phyloP scores from a whole-genome alignment of 1,284 basidiomycete species.

The Retiboletus flavoniger region DNA sequence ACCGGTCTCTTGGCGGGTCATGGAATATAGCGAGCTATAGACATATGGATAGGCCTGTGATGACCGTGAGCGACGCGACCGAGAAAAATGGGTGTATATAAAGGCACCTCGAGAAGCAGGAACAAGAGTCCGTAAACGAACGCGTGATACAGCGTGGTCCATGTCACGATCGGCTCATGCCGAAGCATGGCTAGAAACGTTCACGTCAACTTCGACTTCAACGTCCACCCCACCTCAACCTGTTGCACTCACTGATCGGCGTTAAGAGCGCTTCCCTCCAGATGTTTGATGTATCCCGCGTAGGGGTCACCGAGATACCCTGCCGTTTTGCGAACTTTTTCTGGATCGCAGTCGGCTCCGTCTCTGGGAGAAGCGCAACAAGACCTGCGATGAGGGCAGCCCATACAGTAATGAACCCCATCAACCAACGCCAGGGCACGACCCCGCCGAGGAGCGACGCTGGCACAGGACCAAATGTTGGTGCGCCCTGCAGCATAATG shows the following conservation, averaged over 20 bases:
- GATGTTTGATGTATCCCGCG: conserved; percentile 5
- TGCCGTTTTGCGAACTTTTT: conserved; percentile 16
- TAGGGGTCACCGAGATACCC: neutral
- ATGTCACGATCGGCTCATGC: conserved; percentile 27
- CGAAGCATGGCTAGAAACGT: conserved; percentile 24
- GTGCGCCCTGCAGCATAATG: conserved; percentile 30
- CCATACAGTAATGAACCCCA: conserved; percentile 28
- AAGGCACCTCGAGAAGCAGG: conserved; percentile 27
- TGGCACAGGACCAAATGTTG: conserved; percentile 29
- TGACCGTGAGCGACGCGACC: neutral
- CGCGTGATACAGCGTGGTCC: conserved; percentile 31
- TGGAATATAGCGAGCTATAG: conserved; percentile 20
- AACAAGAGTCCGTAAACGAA: conserved; percentile 32
- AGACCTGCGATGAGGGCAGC: conserved; percentile 19
- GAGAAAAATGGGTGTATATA: neutral
- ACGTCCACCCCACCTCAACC: neutral
- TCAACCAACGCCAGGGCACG: conserved; percentile 30
- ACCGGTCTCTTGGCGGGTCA: conserved; percentile 26
- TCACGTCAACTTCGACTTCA: neutral
- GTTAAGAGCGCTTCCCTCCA: conserved; percentile 22
- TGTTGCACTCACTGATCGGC: conserved; percentile 25
- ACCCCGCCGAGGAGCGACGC: conserved; percentile 22
- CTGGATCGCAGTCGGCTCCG: conserved; percentile 22
- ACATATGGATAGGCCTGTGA: conserved; percentile 26
- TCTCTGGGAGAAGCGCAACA: conserved; percentile 23